Evolutionary conservation across 495 filamentous ascomycete species (phyloP).

Genomic region (Penicillium herquei): DNA sequence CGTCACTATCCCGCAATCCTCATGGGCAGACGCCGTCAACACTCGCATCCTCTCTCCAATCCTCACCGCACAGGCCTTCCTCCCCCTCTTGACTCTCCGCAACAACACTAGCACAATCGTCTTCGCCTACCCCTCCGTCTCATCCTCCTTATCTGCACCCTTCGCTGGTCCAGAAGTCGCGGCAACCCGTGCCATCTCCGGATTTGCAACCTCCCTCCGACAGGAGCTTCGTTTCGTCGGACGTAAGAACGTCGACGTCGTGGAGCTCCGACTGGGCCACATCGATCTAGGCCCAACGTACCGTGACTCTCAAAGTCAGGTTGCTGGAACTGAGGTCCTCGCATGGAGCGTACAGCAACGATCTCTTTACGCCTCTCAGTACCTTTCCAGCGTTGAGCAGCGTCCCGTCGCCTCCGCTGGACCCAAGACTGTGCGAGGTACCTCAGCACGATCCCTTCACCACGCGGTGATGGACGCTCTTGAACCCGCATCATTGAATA

Average conservation of each 20-base stretch:
- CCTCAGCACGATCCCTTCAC: conserved; percentile 71
- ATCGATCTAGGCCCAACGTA: conserved; percentile 63
- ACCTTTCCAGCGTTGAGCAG: conserved; percentile 45
- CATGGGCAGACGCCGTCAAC: conserved; percentile 87
- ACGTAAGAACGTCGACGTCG: conserved; percentile 62
- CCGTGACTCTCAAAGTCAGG: conserved; percentile 37
- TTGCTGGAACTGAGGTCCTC: conserved; percentile 59
- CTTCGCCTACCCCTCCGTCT: conserved; percentile 80
- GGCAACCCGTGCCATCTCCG: conserved; percentile 71
- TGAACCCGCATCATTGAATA: conserved; percentile 43
- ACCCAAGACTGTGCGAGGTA: conserved; percentile 55
- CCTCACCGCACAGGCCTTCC: conserved; percentile 78
- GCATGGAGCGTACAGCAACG: conserved; percentile 61
- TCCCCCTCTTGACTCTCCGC: conserved; percentile 67
- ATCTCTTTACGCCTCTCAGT: conserved; percentile 40
- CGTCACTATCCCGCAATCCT: conserved; percentile 74
- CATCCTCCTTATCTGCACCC: conserved; percentile 75
- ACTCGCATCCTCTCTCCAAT: conserved; percentile 90
- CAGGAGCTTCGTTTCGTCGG: conserved; percentile 63
- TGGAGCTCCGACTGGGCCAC: conserved; percentile 81
- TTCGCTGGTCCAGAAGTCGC: conserved; percentile 82
- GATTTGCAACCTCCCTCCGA: conserved; percentile 73
- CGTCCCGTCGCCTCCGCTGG: conserved; percentile 42
- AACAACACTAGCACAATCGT: conserved; percentile 60
- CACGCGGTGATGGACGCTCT: conserved; percentile 84